phyloP scores from a whole-genome alignment of 768 basidiomycete genomes.

The Lenzites betulinus region DNA sequence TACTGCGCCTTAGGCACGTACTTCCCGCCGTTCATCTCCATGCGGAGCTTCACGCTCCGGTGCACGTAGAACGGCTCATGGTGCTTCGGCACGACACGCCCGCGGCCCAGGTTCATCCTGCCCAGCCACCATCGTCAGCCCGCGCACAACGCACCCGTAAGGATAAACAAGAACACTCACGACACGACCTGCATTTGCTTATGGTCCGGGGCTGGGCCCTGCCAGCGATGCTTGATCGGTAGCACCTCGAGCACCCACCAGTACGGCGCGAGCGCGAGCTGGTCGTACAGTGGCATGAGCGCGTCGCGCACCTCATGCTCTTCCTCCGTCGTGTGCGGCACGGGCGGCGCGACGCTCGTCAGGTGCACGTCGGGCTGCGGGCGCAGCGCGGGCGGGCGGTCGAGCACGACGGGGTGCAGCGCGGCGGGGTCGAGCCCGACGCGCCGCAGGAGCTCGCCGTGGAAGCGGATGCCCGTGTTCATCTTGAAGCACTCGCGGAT shows the following conservation, averaged over 20 bases:
- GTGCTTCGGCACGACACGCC: conserved; percentile 25
- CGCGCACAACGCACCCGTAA: neutral
- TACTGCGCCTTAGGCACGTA: conserved; percentile 34
- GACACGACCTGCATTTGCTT: conserved; percentile 15
- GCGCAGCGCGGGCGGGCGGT: conserved; percentile 27
- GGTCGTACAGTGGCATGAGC: conserved; percentile 53
- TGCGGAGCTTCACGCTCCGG: conserved; percentile 29
- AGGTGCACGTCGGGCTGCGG: conserved; percentile 12
- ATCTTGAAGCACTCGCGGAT: conserved; percentile 53
- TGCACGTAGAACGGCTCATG: conserved; percentile 29
- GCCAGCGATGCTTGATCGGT: conserved; percentile 32
- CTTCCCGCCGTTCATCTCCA: conserved; percentile 28
- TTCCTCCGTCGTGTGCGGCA: conserved; percentile 44
- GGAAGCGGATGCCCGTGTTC: conserved; percentile 44
- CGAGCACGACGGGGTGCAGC: conserved; percentile 30
- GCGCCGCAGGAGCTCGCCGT: conserved; percentile 31
- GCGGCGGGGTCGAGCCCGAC: conserved; percentile 35
- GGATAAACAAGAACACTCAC: neutral
- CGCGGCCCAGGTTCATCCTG: conserved; percentile 29
- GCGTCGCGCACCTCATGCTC: conserved; percentile 66
- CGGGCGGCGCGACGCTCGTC: conserved; percentile 16
- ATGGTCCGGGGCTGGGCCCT: conserved; percentile 23
- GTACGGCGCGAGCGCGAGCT: conserved; percentile 44
- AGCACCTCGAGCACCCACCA: conserved; percentile 73
- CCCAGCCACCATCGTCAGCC: neutral